phyloP scores from a whole-genome alignment of 78 protist species.

The Isochrysis galbana region DNA sequence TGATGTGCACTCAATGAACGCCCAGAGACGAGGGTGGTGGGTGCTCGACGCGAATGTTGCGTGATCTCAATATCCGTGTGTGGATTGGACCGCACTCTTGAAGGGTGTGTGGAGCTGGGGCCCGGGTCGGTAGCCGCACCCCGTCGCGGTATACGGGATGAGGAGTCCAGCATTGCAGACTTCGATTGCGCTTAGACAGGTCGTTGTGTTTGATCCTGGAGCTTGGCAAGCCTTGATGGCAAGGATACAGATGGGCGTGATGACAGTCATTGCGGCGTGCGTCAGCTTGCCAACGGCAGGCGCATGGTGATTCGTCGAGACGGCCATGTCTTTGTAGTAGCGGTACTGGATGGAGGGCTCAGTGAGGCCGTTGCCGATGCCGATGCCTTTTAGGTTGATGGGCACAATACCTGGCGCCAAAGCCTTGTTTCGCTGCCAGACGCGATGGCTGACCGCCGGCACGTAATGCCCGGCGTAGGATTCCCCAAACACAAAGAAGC shows the following conservation, averaged over 20 bases:
- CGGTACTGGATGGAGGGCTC: slow-evolving; percentile 64
- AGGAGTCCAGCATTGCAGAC: slow-evolving; percentile 1
- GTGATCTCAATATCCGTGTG: too few species aligned
- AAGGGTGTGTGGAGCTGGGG: too few species aligned
- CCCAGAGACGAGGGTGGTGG: too few species aligned
- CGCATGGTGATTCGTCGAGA: not conserved
- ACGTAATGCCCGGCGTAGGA: slow-evolving; percentile 79
- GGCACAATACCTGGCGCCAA: not conserved
- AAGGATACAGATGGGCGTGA: not conserved
- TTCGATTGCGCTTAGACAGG: not conserved
- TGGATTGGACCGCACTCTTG: too few species aligned
- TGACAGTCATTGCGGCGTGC: not conserved
- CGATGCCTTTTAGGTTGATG: slow-evolving; percentile 39
- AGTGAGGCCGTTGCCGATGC: slow-evolving; percentile 66
- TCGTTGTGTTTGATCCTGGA: not conserved
- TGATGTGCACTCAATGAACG: too few species aligned
- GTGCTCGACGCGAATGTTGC: too few species aligned
- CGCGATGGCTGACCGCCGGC: slow-evolving; percentile 57
- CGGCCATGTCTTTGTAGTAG: slow-evolving; percentile 38
- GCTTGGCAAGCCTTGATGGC: not conserved
- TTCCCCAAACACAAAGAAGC: not conserved
- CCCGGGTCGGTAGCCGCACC: too few species aligned
- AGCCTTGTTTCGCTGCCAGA: not conserved
- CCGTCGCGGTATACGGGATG: not conserved
- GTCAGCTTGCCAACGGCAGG: not conserved